Base-by-base conservation (phyloP, 768 basidiomycete genomes). In the Boletus sensibilis region DNA sequence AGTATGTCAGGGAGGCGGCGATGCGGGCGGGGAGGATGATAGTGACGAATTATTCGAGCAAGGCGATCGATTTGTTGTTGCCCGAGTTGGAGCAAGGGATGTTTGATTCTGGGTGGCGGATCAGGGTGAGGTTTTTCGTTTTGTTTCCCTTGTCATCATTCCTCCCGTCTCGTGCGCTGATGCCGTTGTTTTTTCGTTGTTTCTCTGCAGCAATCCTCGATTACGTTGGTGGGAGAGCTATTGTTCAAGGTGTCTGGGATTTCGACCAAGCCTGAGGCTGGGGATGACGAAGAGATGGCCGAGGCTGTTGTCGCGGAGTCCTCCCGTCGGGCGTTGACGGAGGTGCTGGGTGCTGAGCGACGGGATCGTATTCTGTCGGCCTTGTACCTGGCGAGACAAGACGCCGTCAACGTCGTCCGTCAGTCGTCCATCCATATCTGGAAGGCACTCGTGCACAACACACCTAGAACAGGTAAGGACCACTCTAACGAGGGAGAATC, bases 1-100 rank as follows among this genome's bases (percentile, higher is more conserved):
- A 98, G 75, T 94, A 90, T 66, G 97, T 98, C 11, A 82, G 96
- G 25, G 95, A 98, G 60, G 95, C 96, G 12, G 94, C 96, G 5
- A 98, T 98, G 95, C 85, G 92, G 35, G 95, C 96, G n/a, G 95
- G 96, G 55, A 81, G 97, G 60, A 98, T 98, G 94, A 88, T 98
- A 61, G 91, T 99, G 61, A 88, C 86, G 56, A 97, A 95, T 70
- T 98, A 98, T 76, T 90, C 94, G 12, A 84, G 64, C 66, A 91
- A 86, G 68, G 96, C 96, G 6, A 92, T 98, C 54, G 96, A 98
- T 60, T 78, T 99, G 23, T 79, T 99, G 20, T 76, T 99, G 9
- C 97, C 96, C 1, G 94, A 98, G 71, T 83, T 98, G 38, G 94
- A 98, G 70, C 83, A 79, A 35, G 94, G 94, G 0, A 94, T 99